A percentile compares a stretch with the other conserved stretches of the same genome.
phyloP scores from a whole-genome alignment of 2,329 filamentous ascomycete species.

The Colletotrichum costaricense region DNA sequence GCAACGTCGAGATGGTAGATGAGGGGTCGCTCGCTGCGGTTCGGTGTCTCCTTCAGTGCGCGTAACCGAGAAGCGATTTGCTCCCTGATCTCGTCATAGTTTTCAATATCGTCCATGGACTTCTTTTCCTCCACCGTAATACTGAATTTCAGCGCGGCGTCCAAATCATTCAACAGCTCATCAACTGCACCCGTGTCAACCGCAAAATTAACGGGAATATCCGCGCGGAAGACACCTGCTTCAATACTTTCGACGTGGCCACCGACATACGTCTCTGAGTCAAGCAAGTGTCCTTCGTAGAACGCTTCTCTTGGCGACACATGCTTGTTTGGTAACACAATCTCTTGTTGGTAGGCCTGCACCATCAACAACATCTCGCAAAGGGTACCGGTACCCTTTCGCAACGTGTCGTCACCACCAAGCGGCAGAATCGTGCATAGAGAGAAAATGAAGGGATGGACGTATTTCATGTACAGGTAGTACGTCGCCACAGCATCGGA shows the following conservation, averaged over 20 bases:
- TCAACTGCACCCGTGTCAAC: slow-evolving; percentile 92
- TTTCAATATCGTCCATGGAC: slow-evolving; percentile 79
- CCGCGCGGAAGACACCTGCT: slow-evolving; percentile 93
- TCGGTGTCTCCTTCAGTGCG: slow-evolving; percentile 83
- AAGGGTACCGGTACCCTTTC: slow-evolving; percentile 97
- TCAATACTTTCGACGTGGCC: slow-evolving; percentile 99
- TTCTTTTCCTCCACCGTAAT: slow-evolving; percentile 88
- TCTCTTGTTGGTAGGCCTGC: slow-evolving; percentile 91
- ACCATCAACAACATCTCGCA: slow-evolving; percentile 99
- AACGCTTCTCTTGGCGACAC: slow-evolving; percentile 91
- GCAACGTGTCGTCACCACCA: slow-evolving; percentile 89
- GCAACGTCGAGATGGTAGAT: slow-evolving; percentile 99
- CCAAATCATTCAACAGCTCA: slow-evolving; percentile 86
- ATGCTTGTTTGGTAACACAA: slow-evolving; percentile 96
- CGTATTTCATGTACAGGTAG: slow-evolving; percentile 99
- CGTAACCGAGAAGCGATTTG: slow-evolving; percentile 81
- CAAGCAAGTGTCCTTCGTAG: slow-evolving; percentile 95
- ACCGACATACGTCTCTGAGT: slow-evolving; percentile 97
- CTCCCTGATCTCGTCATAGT: slow-evolving; percentile 85
- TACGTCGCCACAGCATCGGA: slow-evolving; percentile 99
- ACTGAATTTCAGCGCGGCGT: slow-evolving; percentile 89
- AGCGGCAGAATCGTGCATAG: slow-evolving; percentile 96
- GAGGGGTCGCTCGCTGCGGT: slow-evolving; percentile 84
- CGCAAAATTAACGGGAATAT: slow-evolving; percentile 94
- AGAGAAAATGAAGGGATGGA: slow-evolving; percentile 99